Base-by-base conservation (phyloP, 345 rosid genomes). In the Noccaea caerulescens region DNA sequence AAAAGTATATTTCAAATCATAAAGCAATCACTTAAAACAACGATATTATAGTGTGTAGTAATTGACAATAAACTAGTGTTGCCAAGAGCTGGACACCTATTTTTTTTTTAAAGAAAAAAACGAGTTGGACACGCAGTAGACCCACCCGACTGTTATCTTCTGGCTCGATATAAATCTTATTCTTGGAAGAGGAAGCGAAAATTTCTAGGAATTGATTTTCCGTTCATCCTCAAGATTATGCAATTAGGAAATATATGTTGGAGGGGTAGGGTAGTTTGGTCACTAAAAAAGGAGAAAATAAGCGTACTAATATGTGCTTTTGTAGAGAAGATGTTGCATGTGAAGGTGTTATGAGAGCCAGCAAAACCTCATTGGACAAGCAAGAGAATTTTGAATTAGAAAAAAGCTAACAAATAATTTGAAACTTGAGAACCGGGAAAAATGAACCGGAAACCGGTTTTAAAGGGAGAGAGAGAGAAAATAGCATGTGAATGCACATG, bases 401-500 rank as follows among this genome's bases (percentile, higher is more conserved):
- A 20, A 23, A 20, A 34, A 6, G 36, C 5, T n/a, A 10, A 36
- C 46, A 58, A 30, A 10, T 66, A 1, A 25, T 62, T 42, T 71
- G 62, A 53, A 43, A 27, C 61, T 42, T 7, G 55, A 5, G 75
- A 46, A 63, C 76, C 70, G 49, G 8, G 39, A 62, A 50, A 30
- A 42, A 33, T 68, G 1, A 71, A 71, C 54, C 70, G 37, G 47
- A 53, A 63, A 56, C 64, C 49, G 58, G 64, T 37, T 63, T 5
- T 36, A 37, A 45, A 39, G 27, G 30, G 38, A 27, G 65, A 27
- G 66, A 20, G 23, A 20, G 23, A 37, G 36, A 65, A 41, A 39
- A 49, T 54, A 25, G 68, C 77, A 73, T 73, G 77, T 73, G 72
- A 65, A 66, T 10, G 72, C 77, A 73, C 77, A 73, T 73, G 77